A percentile compares a stretch with the other conserved stretches of the same genome.
These are phyloP conservation scores for Margaritispora aquatica DNA, from an alignment of 495 filamentous ascomycete genomes.

Conservation along the genomic window DNA sequence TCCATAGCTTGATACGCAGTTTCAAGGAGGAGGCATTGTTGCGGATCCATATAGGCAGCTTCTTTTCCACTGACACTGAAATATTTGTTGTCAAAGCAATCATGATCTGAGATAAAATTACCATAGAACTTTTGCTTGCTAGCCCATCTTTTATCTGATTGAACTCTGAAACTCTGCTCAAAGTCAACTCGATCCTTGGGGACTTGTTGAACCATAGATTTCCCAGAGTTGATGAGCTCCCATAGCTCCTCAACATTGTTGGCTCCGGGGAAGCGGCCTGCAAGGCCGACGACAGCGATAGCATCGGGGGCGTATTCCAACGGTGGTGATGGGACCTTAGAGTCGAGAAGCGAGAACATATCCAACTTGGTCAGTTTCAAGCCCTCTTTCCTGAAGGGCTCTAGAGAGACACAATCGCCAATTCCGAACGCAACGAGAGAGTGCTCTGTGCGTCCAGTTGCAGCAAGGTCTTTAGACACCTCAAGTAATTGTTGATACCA, in stretches of 20 bases:
- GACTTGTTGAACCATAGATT: not conserved
- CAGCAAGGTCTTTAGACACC: not conserved
- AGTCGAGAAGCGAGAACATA: not conserved
- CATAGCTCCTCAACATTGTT: not conserved
- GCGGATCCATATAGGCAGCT: constrained; percentile 51
- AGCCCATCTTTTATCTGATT: not conserved
- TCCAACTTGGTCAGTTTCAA: not conserved
- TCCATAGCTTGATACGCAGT: constrained; percentile 52
- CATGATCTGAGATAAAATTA: constrained; percentile 41
- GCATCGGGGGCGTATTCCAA: not conserved
- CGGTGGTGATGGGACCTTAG: not conserved
- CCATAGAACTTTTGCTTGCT: constrained; percentile 17
- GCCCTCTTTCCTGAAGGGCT: not conserved
- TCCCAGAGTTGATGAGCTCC: not conserved
- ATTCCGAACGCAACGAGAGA: not conserved
- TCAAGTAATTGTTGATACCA: not conserved
- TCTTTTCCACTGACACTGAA: constrained; percentile 51
- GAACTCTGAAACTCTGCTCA: not conserved
- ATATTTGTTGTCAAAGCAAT: constrained; percentile 53
- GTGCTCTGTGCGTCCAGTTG: not conserved
- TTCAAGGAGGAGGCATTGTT: constrained; percentile 48
- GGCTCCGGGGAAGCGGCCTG: not conserved
- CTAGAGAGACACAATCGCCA: not conserved
- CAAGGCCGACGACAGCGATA: not conserved
- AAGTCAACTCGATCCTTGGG: constrained; percentile 1